A percentile compares a stretch with the other conserved stretches of the same genome.
These are phyloP conservation scores for Lecanosticta acicola DNA, from an alignment of 2,329 filamentous ascomycete species.

Conservation along the genomic window DNA sequence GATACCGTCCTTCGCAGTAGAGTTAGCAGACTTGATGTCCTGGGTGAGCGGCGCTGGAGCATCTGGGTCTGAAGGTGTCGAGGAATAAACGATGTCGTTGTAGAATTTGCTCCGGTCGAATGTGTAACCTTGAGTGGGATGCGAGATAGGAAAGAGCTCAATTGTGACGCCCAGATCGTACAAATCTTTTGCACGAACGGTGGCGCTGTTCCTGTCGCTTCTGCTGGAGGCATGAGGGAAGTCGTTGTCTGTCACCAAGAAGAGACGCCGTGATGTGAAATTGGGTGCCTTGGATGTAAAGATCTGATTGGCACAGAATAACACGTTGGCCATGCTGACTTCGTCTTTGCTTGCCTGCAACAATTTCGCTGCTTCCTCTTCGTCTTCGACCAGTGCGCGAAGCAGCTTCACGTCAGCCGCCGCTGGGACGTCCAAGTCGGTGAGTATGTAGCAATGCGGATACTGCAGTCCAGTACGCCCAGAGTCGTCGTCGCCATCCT, in stretches of 20 bases:
- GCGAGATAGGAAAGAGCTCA: constrained; percentile 84
- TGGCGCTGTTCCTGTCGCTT: constrained; percentile 65
- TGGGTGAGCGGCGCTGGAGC: constrained; percentile 50
- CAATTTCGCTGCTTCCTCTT: constrained; percentile 63
- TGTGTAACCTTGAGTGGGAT: constrained; percentile 51
- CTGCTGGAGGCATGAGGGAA: constrained; percentile 73
- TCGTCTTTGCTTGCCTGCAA: constrained; percentile 63
- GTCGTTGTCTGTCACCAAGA: constrained; percentile 93
- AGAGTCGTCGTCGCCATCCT: constrained; percentile 56
- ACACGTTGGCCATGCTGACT: constrained; percentile 77
- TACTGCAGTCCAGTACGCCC: constrained; percentile 58
- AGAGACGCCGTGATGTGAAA: constrained; percentile 86
- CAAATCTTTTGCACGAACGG: constrained; percentile 84
- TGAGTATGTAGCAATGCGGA: constrained; percentile 87
- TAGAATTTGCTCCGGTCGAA: constrained; percentile 89
- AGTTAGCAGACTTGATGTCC: constrained; percentile 51
- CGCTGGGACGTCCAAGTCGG: constrained; percentile 79
- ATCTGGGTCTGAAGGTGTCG: constrained; percentile 63
- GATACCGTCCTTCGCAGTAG: constrained; percentile 68
- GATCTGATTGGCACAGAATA: constrained; percentile 94
- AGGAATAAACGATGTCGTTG: constrained; percentile 87
- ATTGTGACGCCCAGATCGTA: constrained; percentile 91
- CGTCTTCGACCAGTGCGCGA: constrained; percentile 70
- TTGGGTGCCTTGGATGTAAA: constrained; percentile 94
- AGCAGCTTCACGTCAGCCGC: constrained; percentile 80